Conservation (phyloP, 106 monocot species). For the Ottelia alismoides region DNA sequence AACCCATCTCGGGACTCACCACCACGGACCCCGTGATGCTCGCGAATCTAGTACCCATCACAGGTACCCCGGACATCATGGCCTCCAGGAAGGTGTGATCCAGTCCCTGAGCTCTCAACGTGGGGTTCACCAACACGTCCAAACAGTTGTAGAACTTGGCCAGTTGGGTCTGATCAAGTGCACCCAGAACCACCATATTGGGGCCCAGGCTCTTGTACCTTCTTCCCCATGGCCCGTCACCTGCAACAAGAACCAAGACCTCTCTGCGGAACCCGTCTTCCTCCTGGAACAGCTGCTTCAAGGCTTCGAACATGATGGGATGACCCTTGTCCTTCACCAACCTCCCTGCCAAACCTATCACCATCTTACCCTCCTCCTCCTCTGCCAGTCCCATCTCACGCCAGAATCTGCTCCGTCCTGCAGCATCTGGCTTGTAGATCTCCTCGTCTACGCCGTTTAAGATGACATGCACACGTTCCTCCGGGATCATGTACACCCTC, state of each 20-base stretch:
- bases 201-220: conserved; percentile 47
- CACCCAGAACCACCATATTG: conserved; percentile 46
- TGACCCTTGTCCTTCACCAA: conserved; percentile 89
- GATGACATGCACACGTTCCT: conserved; percentile 62
- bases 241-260: conserved; percentile 51
- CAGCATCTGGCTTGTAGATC: conserved; percentile 30
- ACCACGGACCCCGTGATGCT: conserved; percentile 68
- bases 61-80: conserved; percentile 52
- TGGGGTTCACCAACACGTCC: conserved; percentile 68
- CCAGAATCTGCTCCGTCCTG: conserved; percentile 20
- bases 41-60: conserved; percentile 61
- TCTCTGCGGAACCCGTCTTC: conserved; percentile 15
- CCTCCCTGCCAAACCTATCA: conserved; percentile 70
- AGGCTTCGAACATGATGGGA: conserved; percentile 66
- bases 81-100: conserved; percentile 87
- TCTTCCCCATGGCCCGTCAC: conserved; percentile 73
- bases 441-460: conserved; percentile 71
- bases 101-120: conserved; percentile 68
- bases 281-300: conserved; percentile 39
- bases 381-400: conserved; percentile 33
- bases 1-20: conserved; percentile 38
- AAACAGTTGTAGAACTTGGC: conserved; percentile 62
- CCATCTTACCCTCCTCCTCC: conserved; percentile 41
- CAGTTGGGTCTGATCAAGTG: conserved; percentile 39
- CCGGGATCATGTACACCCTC: conserved; percentile 84